These are phyloP conservation scores for Aureobasidium sp. DNA, from an alignment of 2,329 filamentous ascomycete genomes.

Conservation along the genomic window DNA sequence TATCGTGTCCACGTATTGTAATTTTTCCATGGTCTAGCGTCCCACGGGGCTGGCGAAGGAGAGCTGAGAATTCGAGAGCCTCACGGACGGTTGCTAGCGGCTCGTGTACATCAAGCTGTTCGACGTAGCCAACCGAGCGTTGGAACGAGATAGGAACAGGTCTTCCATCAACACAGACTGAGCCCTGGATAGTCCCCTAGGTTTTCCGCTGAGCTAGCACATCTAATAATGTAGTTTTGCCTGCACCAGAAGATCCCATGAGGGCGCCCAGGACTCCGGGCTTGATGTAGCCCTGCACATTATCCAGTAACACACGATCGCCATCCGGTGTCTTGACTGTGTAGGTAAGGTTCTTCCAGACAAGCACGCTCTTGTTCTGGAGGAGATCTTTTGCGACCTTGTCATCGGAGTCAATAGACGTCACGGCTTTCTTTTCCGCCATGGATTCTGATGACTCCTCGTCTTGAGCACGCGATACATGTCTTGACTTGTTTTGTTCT, in stretches of 20 bases:
- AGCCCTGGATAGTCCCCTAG: conserved; percentile 69
- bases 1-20: conserved; percentile 69
- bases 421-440: not conserved
- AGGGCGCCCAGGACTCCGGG: conserved; percentile 56
- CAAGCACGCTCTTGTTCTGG: conserved; percentile 50
- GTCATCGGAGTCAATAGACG: not conserved
- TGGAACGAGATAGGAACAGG: conserved; percentile 65
- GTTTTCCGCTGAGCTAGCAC: conserved; percentile 74
- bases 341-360: conserved; percentile 58
- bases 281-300: conserved; percentile 55
- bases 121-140: conserved; percentile 69
- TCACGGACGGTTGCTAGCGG: conserved; percentile 67
- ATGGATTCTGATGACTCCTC: not conserved
- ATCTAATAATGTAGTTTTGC: conserved; percentile 87
- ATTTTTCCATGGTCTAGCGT: conserved; percentile 66
- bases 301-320: conserved; percentile 48
- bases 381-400: not conserved
- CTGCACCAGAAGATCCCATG: conserved; percentile 71
- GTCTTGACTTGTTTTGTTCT: not conserved
- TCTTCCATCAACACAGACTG: conserved; percentile 67
- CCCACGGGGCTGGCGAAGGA: conserved; percentile 67
- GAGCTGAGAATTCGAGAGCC: conserved; percentile 71
- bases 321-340: conserved; percentile 54
- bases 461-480: not conserved
- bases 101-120: conserved; percentile 72